Base-by-base conservation (phyloP, 2,329 filamentous ascomycete species). In the Colletotrichum tropicicola region DNA sequence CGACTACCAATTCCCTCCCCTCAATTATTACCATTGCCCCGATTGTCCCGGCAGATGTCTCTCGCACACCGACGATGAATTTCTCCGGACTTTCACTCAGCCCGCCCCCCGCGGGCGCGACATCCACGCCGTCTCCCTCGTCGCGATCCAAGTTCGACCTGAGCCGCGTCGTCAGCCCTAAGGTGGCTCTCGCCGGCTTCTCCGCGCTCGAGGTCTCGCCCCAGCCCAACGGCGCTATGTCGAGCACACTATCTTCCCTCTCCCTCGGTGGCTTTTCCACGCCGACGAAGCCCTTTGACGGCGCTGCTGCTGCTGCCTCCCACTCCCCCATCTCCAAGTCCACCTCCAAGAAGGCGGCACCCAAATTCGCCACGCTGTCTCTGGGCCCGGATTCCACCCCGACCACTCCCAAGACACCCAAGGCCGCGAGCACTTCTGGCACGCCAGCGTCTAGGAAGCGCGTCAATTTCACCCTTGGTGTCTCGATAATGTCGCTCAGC, bases 211-310 rank as follows among this genome's bases (percentile, higher is more conserved):
- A 61, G 13, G 19, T 39, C 27, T 21, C 48, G 4, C 43, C 32
- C 17, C 49, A 55, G 15, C 57, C 35, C 17, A 61, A 61, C 5
- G 27, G 35, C 43, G 28, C n/a, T 2, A 49, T 49, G 49, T 32
- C 54, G 15, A n/a, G 52, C 15, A 25, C 6, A 7, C 23, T 64
- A 13, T 19, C 32, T 25, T 47, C 57, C 27, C 49, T 55, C 28
- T 23, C 32, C 21, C 27, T 65, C n/a, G 44, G 19, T 10, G 41
- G 41, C 6, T 61, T 65, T 49, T 44, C 49, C 48, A 65, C 61
- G 48, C 61, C 61, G 37, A 61, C 57, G n/a, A 61, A 61, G 61
- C 12, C 41, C n/a, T n/a, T n/a, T n/a, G n/a, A n/a, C n/a, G n/a
- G n/a, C n/a, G n/a, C n/a, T 28, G 47, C 32, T 28, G 27, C 47